Evolutionary conservation across 2,329 filamentous ascomycete genomes (phyloP).

Genomic region (Xylariaceae sp.): DNA sequence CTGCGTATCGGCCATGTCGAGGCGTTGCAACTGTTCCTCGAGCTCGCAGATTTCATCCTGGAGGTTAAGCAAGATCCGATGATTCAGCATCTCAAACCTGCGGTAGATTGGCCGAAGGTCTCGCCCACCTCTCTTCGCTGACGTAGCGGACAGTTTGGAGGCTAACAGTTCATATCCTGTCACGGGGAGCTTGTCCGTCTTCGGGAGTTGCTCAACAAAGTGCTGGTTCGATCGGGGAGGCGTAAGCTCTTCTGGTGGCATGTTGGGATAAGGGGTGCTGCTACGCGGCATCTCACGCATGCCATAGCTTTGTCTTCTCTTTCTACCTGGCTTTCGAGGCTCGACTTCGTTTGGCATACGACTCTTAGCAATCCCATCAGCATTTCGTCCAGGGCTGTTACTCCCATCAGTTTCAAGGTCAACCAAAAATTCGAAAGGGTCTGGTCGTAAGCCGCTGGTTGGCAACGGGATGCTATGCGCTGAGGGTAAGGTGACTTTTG

Average conservation of each 20-base stretch:
- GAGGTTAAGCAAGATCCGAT: constrained; percentile 73
- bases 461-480: constrained; percentile 38
- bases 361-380: constrained; percentile 28
- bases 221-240: constrained; percentile 31
- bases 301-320: constrained; percentile 34
- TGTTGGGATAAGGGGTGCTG: constrained; percentile 34
- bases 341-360: constrained; percentile 12
- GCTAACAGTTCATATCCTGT: constrained; percentile 61
- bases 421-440: constrained; percentile 34
- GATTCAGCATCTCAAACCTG: constrained; percentile 75
- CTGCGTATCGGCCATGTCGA: constrained; percentile 58
- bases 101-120: constrained; percentile 63
- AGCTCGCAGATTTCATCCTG: constrained; percentile 81
- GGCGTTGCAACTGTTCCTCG: constrained; percentile 66
- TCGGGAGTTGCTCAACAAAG: constrained; percentile 35
- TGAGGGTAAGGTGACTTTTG: constrained; percentile 29
- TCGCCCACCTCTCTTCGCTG: constrained; percentile 22
- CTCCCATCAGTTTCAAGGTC: constrained; percentile 42
- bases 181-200: constrained; percentile 40
- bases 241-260: constrained; percentile 35
- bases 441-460: constrained; percentile 50
- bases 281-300: constrained; percentile 41
- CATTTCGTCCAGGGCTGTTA: constrained; percentile 40
- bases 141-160: constrained; percentile 42
- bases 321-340: constrained; percentile 14